phyloP scores from a whole-genome alignment of 441 rosid genomes.

The Adansonia madagascariensis region DNA sequence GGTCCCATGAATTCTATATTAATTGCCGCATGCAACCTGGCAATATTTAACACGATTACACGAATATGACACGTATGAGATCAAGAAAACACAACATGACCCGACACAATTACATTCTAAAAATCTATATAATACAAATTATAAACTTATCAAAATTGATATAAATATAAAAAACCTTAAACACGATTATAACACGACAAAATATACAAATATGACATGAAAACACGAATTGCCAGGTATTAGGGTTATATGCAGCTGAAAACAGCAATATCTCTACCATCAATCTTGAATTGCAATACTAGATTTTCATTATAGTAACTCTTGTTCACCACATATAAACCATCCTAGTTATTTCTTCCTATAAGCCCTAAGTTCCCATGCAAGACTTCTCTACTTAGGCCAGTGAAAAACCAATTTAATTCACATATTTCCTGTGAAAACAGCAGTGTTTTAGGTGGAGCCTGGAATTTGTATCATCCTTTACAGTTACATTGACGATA shows the following conservation, averaged over 20 bases:
- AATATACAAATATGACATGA: no score
- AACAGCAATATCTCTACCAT: slow-evolving; percentile 7
- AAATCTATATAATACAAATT: no score
- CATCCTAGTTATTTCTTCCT: not conserved
- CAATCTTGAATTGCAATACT: not conserved
- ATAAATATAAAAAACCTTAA: no score
- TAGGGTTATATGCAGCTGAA: not conserved
- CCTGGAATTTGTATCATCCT: not conserved
- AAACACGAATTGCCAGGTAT: no score
- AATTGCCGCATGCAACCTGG: not conserved
- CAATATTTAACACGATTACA: no score
- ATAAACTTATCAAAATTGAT: no score
- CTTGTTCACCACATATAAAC: not conserved
- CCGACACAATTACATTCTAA: no score
- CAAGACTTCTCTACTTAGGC: slow-evolving; percentile 11
- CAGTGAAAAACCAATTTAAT: not conserved
- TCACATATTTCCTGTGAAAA: not conserved
- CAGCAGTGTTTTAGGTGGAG: not conserved
- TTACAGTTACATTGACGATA: not conserved
- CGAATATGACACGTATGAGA: no score
- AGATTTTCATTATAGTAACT: slow-evolving; percentile 13
- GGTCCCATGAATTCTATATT: not conserved
- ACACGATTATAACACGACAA: no score
- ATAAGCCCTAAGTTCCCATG: slow-evolving; percentile 1
- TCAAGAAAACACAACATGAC: no score